Evolutionary conservation across 306 rosid genomes (phyloP), one percentile per base, ranked within the genome.

Genomic region (Castanea sativa): DNA sequence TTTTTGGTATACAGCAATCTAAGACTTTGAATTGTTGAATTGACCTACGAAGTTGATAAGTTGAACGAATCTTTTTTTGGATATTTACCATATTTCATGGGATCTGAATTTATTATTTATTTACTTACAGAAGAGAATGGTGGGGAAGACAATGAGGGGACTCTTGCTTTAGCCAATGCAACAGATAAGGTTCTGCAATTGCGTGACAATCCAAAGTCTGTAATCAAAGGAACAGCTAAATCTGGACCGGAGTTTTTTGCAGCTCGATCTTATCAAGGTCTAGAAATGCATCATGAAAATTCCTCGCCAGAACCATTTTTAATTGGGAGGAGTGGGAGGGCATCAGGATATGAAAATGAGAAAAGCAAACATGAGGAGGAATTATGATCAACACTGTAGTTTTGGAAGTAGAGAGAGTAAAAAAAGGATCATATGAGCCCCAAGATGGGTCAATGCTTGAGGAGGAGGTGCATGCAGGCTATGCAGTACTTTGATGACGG

Each of bases 221-320:
- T 92, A 75, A 72, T 73, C 52, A 87, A 88, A 76, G 88, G 90
- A 65, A 81, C 76, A 35, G 93, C 89, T 21, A 88, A 75, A 77
- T 91, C 97, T 63, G 97, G 97, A 78, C 93, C 94, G 12, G 94
- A 92, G 83, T 94, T 87, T 81, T 81, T 94, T 19, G 91, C 87
- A 1, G 51, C 82, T 70, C 86, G 97, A 63, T 89, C 97, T 45
- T 94, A 87, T 82, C 97, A 87, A 73, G 98, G 98, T 61, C 84
- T 94, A 32, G 89, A 86, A 69, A 86, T 90, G n/a, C 75, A 87
- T 10, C 41, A 71, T 4, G 89, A 89, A 56, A 76, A 81, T 67
- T 71, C 86, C 56, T 67, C 74, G 59, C 92, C 97, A 0, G 92
- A 91, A 63, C 87, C 90, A 20, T 92, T 77, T 86, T 64, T 90